These are phyloP conservation scores for Albatrellus sp. DNA, from an alignment of 1,284 basidiomycete genomes.

Conservation along the genomic window DNA sequence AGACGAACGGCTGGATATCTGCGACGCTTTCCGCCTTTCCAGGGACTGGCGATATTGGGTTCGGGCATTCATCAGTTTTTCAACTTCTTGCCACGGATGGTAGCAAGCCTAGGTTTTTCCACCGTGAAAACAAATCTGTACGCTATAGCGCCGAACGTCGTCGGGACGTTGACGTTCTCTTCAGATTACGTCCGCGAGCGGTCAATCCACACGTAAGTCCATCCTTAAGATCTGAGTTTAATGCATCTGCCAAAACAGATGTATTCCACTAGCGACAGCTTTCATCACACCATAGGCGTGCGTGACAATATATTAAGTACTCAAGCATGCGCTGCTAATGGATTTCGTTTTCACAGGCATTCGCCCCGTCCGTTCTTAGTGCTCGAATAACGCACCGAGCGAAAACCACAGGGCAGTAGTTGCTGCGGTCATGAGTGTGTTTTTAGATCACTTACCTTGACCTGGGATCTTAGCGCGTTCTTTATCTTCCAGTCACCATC, in stretches of 20 bases:
- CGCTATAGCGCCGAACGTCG: constrained; percentile 40
- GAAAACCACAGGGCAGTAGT: constrained; percentile 36
- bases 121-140: constrained; percentile 36
- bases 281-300: constrained; percentile 30
- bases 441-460: background rate
- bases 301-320: background rate
- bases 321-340: background rate
- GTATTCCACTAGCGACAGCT: constrained; percentile 28
- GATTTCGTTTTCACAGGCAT: constrained; percentile 15
- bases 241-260: constrained; percentile 14
- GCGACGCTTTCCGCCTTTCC: constrained; percentile 33
- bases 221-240: too few species aligned
- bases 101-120: constrained; percentile 35
- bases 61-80: constrained; percentile 29
- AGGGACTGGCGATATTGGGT: constrained; percentile 30
- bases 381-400: constrained; percentile 38
- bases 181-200: constrained; percentile 36
- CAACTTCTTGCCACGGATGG: constrained; percentile 39
- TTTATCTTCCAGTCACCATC: constrained; percentile 25
- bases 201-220: constrained; percentile 28
- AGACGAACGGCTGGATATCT: constrained; percentile 29
- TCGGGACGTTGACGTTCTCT: constrained; percentile 37
- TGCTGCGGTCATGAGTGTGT: constrained; percentile 23
- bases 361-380: constrained; percentile 38
- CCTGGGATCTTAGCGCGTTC: background rate